Percentiles rank a stretch among this genome's conserved stretches.
These are phyloP conservation scores for Thalassia testudinum DNA, from an alignment of 116 monocot genomes.

Conservation along the genomic window DNA sequence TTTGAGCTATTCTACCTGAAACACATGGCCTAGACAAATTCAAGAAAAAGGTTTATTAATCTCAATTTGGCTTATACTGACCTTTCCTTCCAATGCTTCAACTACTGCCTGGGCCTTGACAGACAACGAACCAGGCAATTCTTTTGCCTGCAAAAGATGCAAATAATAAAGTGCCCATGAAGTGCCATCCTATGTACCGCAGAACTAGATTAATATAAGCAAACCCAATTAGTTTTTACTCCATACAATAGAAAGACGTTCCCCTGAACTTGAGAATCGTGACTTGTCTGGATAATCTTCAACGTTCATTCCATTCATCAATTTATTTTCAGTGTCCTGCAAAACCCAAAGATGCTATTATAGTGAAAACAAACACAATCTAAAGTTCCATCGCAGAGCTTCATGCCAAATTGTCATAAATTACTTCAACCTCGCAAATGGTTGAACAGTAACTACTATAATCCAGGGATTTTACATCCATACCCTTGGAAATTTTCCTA, in stretches of 20 bases:
- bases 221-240: too few species aligned
- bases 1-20: too few species aligned
- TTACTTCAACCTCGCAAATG: too few species aligned
- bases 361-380: background rate
- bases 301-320: conserved; percentile 73
- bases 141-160: conserved; percentile 44
- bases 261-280: conserved; percentile 17
- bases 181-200: too few species aligned
- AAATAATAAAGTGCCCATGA: conserved; percentile 1
- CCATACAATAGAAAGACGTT: conserved; percentile 53
- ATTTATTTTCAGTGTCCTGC: conserved; percentile 74
- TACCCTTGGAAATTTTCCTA: too few species aligned
- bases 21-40: too few species aligned
- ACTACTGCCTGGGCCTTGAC: conserved; percentile 54
- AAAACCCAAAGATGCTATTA: background rate
- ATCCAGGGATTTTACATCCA: too few species aligned
- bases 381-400: too few species aligned
- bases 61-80: conserved; percentile 2
- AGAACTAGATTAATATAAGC: background rate
- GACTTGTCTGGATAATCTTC: conserved; percentile 26
- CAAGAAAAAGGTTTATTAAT: too few species aligned
- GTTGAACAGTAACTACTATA: too few species aligned
- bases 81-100: conserved; percentile 89
- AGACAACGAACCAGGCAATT: conserved; percentile 43
- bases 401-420: too few species aligned